Base-by-base conservation (phyloP, 75 land plant genomes). In the Pinus albicaulis region DNA sequence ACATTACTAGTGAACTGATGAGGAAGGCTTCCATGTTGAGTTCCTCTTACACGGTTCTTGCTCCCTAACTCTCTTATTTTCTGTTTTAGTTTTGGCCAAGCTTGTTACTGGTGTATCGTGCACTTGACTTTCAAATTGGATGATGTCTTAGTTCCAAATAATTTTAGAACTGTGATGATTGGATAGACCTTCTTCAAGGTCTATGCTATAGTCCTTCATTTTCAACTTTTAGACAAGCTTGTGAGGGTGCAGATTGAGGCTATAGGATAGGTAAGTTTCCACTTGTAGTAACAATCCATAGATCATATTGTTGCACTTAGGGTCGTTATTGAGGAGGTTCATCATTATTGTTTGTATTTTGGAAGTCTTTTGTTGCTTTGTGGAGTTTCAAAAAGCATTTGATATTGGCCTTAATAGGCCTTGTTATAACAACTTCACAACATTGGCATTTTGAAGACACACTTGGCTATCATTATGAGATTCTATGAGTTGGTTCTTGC, bases 181-280 rank as follows among this genome's bases (percentile, higher is more conserved):
- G 72, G 31, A 20, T 79, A 81, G 56, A 76, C 66, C 15, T 57
- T 14, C 10, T 71, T 71, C 76, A 55, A 75, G 59, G 76, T 71
- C 36, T 2, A 34, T 34, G 36, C 3, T 34, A 34, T 34, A 34
- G 36, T 34, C 3, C 36, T 34, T 34, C 1, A 3, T 34, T 34
- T 34, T 34, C 3, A 3, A 2, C 36, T 34, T 34, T 34, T 3
- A 34, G 1, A 34, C 36, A 3, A 34, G 3, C 36, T 34, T 34
- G 36, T 34, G 36, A 34, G 36, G 1, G 3, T 2, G 55, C 36
- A 22, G 22, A 28, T 60, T 7, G 31, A 23, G 31, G 59, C 59
- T 71, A 55, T 17, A 23, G 36, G 36, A 34, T 34, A 34, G 36
- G 36, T 34, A 34, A 3, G 36, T 34, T 34, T 34, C 36, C 36